Evolutionary conservation across 164 flowering plant genomes (phyloP).

Genomic region (Stephania cephalantha): DNA sequence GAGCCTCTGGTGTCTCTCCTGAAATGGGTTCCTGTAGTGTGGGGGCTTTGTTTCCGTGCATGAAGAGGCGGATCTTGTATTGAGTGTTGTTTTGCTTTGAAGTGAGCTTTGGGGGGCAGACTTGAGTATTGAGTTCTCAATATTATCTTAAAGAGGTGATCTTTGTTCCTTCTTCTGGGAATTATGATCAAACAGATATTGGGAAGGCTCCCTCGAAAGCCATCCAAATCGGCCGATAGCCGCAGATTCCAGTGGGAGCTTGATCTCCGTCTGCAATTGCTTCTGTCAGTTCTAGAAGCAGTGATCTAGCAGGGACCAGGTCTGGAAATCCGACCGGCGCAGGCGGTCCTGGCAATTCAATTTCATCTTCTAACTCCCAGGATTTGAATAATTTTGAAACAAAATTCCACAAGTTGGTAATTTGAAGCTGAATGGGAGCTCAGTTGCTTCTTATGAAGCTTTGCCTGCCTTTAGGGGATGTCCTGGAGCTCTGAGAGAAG

Average conservation of each 20-base stretch:
- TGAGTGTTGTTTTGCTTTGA: conserved; percentile 15
- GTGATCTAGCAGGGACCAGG: conserved; percentile 22
- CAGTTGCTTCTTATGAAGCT: conserved; percentile 36
- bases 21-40: conserved; percentile 7
- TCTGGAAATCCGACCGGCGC: conserved; percentile 19
- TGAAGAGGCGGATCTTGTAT: conserved; percentile 2
- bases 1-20: conserved; percentile 4
- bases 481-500: conserved; percentile 63
- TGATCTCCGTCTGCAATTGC: conserved; percentile 16
- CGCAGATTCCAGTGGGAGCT: conserved; percentile 20
- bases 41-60: conserved; percentile 5
- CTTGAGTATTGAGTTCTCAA: background rate
- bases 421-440: conserved; percentile 32
- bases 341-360: conserved; percentile 17
- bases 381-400: conserved; percentile 20
- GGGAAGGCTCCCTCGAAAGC: conserved; percentile 53
- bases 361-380: conserved; percentile 20
- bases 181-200: conserved; percentile 54
- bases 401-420: conserved; percentile 16
- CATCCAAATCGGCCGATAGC: conserved; percentile 41
- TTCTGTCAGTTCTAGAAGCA: conserved; percentile 32
- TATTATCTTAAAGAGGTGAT: background rate
- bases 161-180: conserved; percentile 7
- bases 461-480: conserved; percentile 73
- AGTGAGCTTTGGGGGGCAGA: conserved; percentile 6